Evolutionary conservation across 2,329 filamentous ascomycete genomes (phyloP), one percentile per base, ranked within the genome.

Genomic region (Clarireedia paspali): DNA sequence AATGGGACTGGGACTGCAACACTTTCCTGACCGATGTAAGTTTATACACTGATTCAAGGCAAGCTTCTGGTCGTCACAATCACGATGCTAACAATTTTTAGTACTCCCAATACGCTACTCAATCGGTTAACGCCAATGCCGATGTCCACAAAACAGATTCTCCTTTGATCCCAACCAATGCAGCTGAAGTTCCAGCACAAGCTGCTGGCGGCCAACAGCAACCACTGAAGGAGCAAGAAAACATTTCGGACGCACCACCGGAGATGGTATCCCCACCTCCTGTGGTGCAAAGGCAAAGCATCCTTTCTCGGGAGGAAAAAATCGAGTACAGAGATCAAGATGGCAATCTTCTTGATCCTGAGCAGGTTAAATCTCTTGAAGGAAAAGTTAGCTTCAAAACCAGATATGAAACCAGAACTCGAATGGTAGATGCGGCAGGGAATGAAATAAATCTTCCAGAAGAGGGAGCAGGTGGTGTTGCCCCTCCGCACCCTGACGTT

Each of bases 1-100:
- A 84, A 1, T 99, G 94, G 94, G 94, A 99, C 70, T 99, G 92
- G 81, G 94, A 99, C 72, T 99, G 94, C 81, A 96, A 95, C 72
- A 91, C 82, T 58, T 99, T 99, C 77, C 78, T 87, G 65, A 85
- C 85, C 62, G 84, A 84, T 69, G 91, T 96, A 84, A 88, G 89
- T 86, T 51, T 53, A 57, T 56, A 51, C 54, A 60, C 56, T 15
- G 3, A 5, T 20, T 27, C 44, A 70, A 56, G 68, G 5, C 24
- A 39, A 20, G 12, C 23, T 30, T 42, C 4, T 14, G 10, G 20
- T 4, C 10, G n/a, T 23, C 15, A 45, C 53, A 56, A 44, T 27
- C 17, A 14, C 34, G 44, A 50, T 59, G 27, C 60, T 65, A 44
- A 66, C 56, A 47, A 47, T 59, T 42, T 24, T 27, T 62, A 72